Conservation (phyloP, 176 grass and related monocot species). For the Zoysia pacifica region DNA sequence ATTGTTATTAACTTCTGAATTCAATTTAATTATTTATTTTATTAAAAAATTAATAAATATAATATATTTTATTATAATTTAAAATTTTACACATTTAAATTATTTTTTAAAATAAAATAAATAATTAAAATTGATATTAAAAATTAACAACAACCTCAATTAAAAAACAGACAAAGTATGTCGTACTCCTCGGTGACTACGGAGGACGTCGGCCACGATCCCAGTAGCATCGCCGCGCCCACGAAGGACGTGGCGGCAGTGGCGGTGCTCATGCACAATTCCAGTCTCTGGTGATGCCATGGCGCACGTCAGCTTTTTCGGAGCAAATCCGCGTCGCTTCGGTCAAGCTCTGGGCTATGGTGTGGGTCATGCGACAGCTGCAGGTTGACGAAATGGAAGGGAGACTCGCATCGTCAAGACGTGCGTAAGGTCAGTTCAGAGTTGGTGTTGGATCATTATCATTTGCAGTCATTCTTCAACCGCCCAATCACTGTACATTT, state of each 20-base stretch:
- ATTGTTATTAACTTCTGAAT: no score
- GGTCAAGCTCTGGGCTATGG: background rate
- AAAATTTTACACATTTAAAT: no score
- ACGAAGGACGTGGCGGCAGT: slow-evolving; percentile 41
- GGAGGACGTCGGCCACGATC: slow-evolving; percentile 32
- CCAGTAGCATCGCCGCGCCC: slow-evolving; percentile 49
- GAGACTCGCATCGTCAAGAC: background rate
- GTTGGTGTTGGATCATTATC: slow-evolving; percentile 4
- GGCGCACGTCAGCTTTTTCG: background rate
- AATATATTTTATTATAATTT: no score
- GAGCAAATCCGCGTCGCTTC: background rate
- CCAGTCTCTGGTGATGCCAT: slow-evolving; percentile 43
- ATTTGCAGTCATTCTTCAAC: background rate
- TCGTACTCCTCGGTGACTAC: slow-evolving; percentile 57
- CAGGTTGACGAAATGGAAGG: background rate
- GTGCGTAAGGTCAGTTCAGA: slow-evolving; percentile 18
- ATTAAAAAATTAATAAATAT: no score
- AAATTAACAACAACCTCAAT: no score
- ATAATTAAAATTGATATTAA: no score
- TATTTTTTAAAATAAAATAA: no score
- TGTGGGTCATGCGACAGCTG: background rate
- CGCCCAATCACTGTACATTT: background rate
- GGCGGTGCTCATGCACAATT: slow-evolving; percentile 46
- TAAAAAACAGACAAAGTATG: background rate
- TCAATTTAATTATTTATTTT: no score